These are phyloP conservation scores for Fraxinus greggii DNA, from an alignment of 305 asterid genomes.

Conservation along the genomic window DNA sequence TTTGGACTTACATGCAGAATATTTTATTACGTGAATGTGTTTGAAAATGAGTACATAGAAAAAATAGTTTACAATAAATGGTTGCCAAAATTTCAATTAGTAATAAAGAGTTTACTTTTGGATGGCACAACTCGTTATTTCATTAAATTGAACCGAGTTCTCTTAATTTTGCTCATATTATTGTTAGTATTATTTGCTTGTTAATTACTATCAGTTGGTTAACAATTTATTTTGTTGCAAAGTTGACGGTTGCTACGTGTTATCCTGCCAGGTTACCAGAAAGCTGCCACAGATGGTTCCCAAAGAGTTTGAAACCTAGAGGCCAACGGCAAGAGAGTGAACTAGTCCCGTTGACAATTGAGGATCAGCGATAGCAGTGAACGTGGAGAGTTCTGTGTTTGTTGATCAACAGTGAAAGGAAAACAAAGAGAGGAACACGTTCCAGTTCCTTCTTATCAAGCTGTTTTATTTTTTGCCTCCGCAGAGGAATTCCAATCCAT, in stretches of 20 bases:
- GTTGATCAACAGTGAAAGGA: slow-evolving; percentile 26
- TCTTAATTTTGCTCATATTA: neutral
- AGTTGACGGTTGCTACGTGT: neutral
- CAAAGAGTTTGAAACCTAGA: slow-evolving; percentile 63
- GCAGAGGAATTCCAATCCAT: neutral
- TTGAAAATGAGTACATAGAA: neutral
- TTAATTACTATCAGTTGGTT: neutral
- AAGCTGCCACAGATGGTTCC: slow-evolving; percentile 66
- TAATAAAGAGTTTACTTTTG: neutral
- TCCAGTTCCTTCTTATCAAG: neutral
- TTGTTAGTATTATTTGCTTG: neutral
- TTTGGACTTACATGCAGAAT: neutral
- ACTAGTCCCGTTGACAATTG: slow-evolving; percentile 53
- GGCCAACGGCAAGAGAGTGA: slow-evolving; percentile 81
- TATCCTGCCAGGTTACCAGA: slow-evolving; percentile 75
- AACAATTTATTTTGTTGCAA: neutral
- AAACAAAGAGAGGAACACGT: slow-evolving; percentile 8
- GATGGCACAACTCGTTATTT: neutral
- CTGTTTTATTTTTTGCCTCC: neutral
- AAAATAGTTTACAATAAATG: neutral
- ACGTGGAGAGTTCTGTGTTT: slow-evolving; percentile 15
- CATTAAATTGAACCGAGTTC: neutral
- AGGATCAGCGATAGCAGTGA: slow-evolving; percentile 40
- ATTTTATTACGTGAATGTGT: neutral
- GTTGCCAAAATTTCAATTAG: neutral